Conservation (phyloP, 106 monocot species). For the Acanthochlamys bracteata region DNA sequence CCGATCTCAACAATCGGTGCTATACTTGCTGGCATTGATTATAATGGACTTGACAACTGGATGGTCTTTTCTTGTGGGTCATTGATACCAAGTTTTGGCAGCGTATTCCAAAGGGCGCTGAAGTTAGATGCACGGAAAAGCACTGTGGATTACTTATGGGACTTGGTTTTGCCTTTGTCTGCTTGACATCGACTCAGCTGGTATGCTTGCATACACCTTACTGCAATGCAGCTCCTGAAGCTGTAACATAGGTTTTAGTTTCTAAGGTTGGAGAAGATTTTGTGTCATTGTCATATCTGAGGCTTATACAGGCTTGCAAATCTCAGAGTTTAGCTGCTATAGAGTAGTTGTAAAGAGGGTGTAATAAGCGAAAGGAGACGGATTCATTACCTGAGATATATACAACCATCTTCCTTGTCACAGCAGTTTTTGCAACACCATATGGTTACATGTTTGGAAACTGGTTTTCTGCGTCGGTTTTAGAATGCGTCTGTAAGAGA, state of each 20-base stretch:
- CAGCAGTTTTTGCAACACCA: too few relatives aligned
- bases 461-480: too few relatives aligned
- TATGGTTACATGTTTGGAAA: too few relatives aligned
- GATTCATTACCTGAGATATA: too few relatives aligned
- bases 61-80: constrained; percentile 90
- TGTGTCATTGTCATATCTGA: too few relatives aligned
- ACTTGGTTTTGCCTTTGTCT: constrained; percentile 54
- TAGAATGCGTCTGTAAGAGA: too few relatives aligned
- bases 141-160: constrained; percentile 70
- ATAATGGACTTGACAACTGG: constrained; percentile 76
- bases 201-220: constrained; percentile 95
- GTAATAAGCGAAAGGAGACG: neutral
- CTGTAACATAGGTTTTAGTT: constrained; percentile 48
- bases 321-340: neutral
- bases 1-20: constrained; percentile 79
- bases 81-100: constrained; percentile 61
- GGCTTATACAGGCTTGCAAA: neutral
- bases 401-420: too few relatives aligned
- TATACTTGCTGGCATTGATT: constrained; percentile 81
- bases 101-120: constrained; percentile 47
- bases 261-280: too few relatives aligned
- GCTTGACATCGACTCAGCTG: constrained; percentile 81
- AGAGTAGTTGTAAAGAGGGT: neutral
- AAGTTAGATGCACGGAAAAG: constrained; percentile 48
- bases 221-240: constrained; percentile 97